Evolutionary conservation across 2,329 filamentous ascomycete genomes (phyloP).

Genomic region (Alternaria infectoria): DNA sequence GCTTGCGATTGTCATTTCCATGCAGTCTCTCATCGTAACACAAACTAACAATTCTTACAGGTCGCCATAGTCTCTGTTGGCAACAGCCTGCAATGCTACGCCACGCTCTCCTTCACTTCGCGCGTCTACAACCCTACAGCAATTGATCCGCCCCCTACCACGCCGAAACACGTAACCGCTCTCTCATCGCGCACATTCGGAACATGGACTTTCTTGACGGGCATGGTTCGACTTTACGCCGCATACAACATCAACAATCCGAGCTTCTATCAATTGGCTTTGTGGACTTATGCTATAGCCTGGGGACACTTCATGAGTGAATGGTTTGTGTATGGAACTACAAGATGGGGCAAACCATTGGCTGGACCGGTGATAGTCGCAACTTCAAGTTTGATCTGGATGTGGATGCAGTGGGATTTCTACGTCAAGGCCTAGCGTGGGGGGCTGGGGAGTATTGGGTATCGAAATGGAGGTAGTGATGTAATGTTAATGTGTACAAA

Average conservation of each 20-base stretch:
- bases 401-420: slow-evolving; percentile 69
- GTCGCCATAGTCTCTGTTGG: slow-evolving; percentile 80
- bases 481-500: neutral
- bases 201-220: slow-evolving; percentile 83
- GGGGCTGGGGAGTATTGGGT: neutral
- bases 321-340: slow-evolving; percentile 78
- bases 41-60: slow-evolving; percentile 53
- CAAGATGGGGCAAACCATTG: slow-evolving; percentile 67
- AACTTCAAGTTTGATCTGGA: slow-evolving; percentile 64
- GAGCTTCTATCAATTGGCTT: slow-evolving; percentile 76
- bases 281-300: slow-evolving; percentile 83
- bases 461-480: neutral
- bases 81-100: slow-evolving; percentile 85
- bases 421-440: slow-evolving; percentile 60
- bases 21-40: neutral
- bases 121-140: slow-evolving; percentile 78
- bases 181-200: slow-evolving; percentile 82
- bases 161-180: slow-evolving; percentile 66
- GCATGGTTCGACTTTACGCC: slow-evolving; percentile 79
- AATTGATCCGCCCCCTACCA: slow-evolving; percentile 46
- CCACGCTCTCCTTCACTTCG: slow-evolving; percentile 80
- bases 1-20: neutral
- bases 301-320: slow-evolving; percentile 68
- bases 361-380: slow-evolving; percentile 65
- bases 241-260: slow-evolving; percentile 79